These are phyloP conservation scores for Ceratocystis diversiconidia DNA, from an alignment of 2,329 filamentous ascomycete species.

Conservation along the genomic window DNA sequence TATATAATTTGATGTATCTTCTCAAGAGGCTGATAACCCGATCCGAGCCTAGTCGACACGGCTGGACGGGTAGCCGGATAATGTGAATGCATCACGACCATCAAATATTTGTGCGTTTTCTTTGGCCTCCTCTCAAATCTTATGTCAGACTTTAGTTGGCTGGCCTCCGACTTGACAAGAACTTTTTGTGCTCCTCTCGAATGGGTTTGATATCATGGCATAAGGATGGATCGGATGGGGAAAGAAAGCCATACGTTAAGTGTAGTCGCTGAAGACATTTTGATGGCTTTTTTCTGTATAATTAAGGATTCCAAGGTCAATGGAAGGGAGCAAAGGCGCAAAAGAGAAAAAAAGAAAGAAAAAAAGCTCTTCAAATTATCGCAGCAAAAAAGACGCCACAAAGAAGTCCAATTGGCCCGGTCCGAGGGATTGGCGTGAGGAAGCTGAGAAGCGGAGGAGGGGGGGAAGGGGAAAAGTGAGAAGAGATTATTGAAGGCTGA, in stretches of 20 bases:
- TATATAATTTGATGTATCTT: background rate
- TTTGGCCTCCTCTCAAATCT: background rate
- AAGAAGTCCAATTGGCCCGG: conserved; percentile 18
- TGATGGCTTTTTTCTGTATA: conserved; percentile 9
- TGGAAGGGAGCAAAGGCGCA: conserved; percentile 6
- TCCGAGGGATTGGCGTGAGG: conserved; percentile 13
- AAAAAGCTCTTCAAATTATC: conserved; percentile 1
- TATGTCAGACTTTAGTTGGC: background rate
- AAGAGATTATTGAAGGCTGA: conserved; percentile 2
- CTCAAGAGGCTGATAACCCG: background rate
- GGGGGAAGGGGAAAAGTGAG: background rate
- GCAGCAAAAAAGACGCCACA: conserved; percentile 15
- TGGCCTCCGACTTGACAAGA: background rate
- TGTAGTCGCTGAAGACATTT: conserved; percentile 17
- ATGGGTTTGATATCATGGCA: background rate
- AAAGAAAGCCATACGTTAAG: conserved; percentile 13
- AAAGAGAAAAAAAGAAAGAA: conserved; percentile 7
- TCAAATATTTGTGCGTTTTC: background rate
- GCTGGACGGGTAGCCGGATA: background rate
- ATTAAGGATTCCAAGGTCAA: background rate
- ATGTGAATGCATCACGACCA: background rate
- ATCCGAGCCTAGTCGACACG: background rate
- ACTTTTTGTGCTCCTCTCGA: too few species aligned
- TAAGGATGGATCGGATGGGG: background rate
- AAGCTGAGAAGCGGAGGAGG: conserved; percentile 2